Percentiles rank a stretch among this genome's conserved stretches.
phyloP scores from a whole-genome alignment of 2,329 filamentous ascomycete species.

The Septoria petroselini region DNA sequence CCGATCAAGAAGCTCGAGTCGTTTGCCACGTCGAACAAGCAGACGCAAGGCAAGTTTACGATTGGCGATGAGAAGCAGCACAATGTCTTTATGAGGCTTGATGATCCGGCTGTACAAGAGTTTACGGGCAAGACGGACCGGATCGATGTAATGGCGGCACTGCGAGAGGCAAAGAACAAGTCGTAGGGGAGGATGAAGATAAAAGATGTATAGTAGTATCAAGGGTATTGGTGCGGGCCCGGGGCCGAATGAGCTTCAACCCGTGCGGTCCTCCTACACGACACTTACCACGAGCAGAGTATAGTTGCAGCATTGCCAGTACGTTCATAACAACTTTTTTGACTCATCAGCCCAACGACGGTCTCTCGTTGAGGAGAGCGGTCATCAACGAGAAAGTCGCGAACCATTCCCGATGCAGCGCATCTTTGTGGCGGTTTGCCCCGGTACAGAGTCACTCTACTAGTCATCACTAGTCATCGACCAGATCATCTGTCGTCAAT shows the following conservation, averaged over 20 bases:
- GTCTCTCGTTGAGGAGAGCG: too few relatives aligned
- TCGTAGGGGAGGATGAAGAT: constrained; percentile 27
- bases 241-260: too few relatives aligned
- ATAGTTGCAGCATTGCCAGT: too few relatives aligned
- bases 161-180: constrained; percentile 85
- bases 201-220: constrained; percentile 13
- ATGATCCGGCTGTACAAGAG: constrained; percentile 80
- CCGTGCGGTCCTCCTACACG: too few relatives aligned
- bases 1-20: constrained; percentile 72
- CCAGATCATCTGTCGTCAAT: too few relatives aligned
- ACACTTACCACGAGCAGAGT: too few relatives aligned
- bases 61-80: constrained; percentile 97
- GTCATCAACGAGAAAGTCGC: too few relatives aligned
- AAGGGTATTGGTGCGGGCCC: background rate
- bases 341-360: too few relatives aligned
- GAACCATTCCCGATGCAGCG: too few relatives aligned
- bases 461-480: background rate
- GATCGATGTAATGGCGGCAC: constrained; percentile 76
- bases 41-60: constrained; percentile 94
- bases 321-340: too few relatives aligned
- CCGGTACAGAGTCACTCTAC: background rate
- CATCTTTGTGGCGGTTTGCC: background rate
- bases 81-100: constrained; percentile 93
- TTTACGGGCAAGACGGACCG: constrained; percentile 77
- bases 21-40: constrained; percentile 73